These are phyloP conservation scores for Lepidium sativum DNA, from an alignment of 345 rosid genomes.

Conservation along the genomic window DNA sequence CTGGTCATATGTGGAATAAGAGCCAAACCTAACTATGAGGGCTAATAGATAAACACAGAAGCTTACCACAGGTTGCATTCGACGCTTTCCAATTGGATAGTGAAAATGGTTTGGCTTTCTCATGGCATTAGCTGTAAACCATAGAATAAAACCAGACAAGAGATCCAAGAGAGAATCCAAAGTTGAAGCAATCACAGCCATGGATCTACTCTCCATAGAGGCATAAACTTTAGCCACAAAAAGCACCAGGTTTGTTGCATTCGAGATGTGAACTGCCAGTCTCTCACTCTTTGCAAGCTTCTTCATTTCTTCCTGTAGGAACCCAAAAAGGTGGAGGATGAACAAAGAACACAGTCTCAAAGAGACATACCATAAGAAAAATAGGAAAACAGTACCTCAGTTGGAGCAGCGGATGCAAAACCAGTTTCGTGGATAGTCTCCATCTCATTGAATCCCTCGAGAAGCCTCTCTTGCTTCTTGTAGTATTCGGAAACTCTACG, in stretches of 20 bases:
- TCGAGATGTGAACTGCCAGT: constrained; percentile 54
- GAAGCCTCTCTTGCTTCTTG: constrained; percentile 74
- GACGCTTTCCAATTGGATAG: constrained; percentile 76
- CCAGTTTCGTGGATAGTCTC: constrained; percentile 57
- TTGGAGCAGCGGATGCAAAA: constrained; percentile 43
- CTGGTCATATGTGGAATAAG: neutral
- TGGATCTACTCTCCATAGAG: constrained; percentile 58
- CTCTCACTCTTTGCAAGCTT: constrained; percentile 64
- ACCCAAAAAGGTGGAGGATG: neutral
- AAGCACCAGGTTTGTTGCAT: constrained; percentile 55
- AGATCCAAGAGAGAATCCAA: constrained; percentile 83
- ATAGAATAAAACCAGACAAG: constrained; percentile 71
- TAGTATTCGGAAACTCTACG: constrained; percentile 72
- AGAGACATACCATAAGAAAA: neutral
- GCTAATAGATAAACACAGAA: neutral
- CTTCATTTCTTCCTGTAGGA: constrained; percentile 58
- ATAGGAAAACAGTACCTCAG: constrained; percentile 36
- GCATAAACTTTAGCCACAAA: constrained; percentile 72
- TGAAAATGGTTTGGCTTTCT: constrained; percentile 57
- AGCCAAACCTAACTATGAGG: neutral
- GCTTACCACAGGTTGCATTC: constrained; percentile 89
- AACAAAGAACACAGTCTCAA: neutral
- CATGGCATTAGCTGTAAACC: constrained; percentile 89
- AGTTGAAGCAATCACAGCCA: constrained; percentile 90
- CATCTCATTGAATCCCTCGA: constrained; percentile 74